Percentiles rank a stretch among this genome's conserved stretches.
Conservation (phyloP, 192 early-diverging fungal species). For the Coemansia sp. region DNA sequence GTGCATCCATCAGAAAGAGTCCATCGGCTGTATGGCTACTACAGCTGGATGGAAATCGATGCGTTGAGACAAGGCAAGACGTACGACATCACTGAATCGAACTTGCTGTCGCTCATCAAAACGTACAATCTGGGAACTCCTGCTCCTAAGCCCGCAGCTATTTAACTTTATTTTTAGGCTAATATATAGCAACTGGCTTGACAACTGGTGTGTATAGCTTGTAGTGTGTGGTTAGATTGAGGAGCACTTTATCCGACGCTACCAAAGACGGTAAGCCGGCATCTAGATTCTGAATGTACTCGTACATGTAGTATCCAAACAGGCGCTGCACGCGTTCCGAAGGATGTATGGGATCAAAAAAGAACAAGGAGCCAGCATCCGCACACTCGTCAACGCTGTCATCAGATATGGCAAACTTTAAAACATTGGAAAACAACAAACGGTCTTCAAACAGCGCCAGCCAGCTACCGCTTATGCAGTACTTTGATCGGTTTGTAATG, state of each 20-base stretch:
- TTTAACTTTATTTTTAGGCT: neutral
- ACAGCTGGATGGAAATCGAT: neutral
- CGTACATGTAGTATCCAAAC: conserved; percentile 28
- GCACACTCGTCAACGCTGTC: neutral
- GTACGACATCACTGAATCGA: conserved; percentile 13
- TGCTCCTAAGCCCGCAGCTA: conserved; percentile 25
- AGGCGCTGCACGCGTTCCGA: conserved; percentile 37
- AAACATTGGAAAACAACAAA: conserved; percentile 3
- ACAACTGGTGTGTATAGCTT: conserved; percentile 7
- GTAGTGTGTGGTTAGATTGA: conserved; percentile 13
- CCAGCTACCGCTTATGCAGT: conserved; percentile 28
- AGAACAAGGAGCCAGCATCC: conserved; percentile 20
- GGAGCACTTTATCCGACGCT: conserved; percentile 12
- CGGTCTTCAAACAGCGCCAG: conserved; percentile 31
- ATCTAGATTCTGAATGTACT: conserved; percentile 1
- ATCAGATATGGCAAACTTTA: conserved; percentile 5
- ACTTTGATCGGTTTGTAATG: conserved; percentile 19
- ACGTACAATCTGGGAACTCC: conserved; percentile 30
- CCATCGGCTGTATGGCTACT: conserved; percentile 37
- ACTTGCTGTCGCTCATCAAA: conserved; percentile 20
- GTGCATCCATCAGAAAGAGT: conserved; percentile 33
- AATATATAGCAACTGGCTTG: conserved; percentile 9
- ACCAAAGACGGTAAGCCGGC: neutral
- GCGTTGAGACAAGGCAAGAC: conserved; percentile 4
- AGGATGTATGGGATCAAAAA: conserved; percentile 41